Base-by-base conservation (phyloP, 2,329 filamentous ascomycete species). In the Mollisia scopiformis region DNA sequence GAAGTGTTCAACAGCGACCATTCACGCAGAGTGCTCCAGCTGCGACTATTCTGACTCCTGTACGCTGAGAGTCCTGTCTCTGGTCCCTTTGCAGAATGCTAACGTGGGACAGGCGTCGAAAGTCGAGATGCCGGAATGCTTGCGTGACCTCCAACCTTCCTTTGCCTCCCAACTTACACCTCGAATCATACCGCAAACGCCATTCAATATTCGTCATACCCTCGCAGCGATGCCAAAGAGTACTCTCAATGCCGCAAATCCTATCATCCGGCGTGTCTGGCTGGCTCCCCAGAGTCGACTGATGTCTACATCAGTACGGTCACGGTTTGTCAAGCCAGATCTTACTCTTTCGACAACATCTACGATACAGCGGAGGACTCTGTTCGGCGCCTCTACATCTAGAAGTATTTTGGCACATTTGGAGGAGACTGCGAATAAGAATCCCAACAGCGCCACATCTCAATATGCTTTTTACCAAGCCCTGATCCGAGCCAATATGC, bases 401-500 rank as follows among this genome's bases (percentile, higher is more conserved):
- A 81, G 84, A 62, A 87, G 83, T 65, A 80, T 94, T 59, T 85
- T 99, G 33, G 92, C 93, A 33, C 90, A 92, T 67, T 84, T 93
- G 68, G 95, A 99, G 78, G 90, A 93, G 74, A 90, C 91, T 25
- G 96, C 95, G 37, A 99, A 98, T 77, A 90, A 92, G 76, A 96
- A 97, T 71, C 92, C 95, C 1, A 85, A 82, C 62, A 98, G 92
- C 75, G 89, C 93, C 28, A 90, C 90, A 46, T 88, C 93, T 21
- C 95, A 99, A 75, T 95, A 94, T 74, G 89, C 91, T 16, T 97
- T 99, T 75, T 99, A 99, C 74, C 90, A 94, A 73, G 89, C 93
- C 49, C 85, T 99, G 14, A 82, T 97, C 58, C 90, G 91, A 73
- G 93, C 94, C 55, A 95, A 96, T 72, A 93, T 97, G 90, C 92